Evolutionary conservation across 768 basidiomycete genomes (phyloP).

Genomic region (Russula foetens): DNA sequence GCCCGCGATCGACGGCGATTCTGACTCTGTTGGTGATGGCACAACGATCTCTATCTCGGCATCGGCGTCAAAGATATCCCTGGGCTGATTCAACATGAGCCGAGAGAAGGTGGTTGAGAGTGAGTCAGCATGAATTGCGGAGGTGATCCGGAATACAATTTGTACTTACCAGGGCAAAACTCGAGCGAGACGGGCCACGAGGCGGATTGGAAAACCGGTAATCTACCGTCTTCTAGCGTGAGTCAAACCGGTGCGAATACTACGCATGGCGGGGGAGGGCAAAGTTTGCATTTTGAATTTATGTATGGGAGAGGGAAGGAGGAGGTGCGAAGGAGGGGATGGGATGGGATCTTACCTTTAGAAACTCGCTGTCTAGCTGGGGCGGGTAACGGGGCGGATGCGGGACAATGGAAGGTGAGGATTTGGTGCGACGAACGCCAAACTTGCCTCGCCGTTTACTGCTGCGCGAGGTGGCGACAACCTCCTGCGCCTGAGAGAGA

Average conservation of each 20-base stretch:
- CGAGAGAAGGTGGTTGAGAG: not conserved
- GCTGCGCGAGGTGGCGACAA: not conserved
- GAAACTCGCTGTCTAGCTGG: constrained; percentile 15
- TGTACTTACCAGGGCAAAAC: constrained; percentile 18
- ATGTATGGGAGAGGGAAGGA: not conserved
- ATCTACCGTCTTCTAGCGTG: constrained; percentile 18
- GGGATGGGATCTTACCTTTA: constrained; percentile 4
- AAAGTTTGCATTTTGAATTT: too few relatives aligned
- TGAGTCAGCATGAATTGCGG: not conserved
- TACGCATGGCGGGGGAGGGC: too few relatives aligned
- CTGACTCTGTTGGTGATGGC: constrained; percentile 4
- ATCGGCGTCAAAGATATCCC: constrained; percentile 16
- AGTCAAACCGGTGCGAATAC: not conserved
- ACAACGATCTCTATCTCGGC: constrained; percentile 19
- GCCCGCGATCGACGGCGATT: not conserved
- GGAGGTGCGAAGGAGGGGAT: not conserved
- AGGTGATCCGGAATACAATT: not conserved
- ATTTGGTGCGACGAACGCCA: constrained; percentile 3
- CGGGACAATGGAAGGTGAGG: constrained; percentile 8
- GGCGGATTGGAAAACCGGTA: constrained; percentile 12
- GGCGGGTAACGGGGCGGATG: constrained; percentile 19
- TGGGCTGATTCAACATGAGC: constrained; percentile 3
- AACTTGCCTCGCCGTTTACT: not conserved
- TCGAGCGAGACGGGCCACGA: constrained; percentile 14
- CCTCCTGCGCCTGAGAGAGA: constrained; percentile 7